Conservation (phyloP, 1,284 basidiomycete species). For the Moesziomyces parantarcticus region DNA sequence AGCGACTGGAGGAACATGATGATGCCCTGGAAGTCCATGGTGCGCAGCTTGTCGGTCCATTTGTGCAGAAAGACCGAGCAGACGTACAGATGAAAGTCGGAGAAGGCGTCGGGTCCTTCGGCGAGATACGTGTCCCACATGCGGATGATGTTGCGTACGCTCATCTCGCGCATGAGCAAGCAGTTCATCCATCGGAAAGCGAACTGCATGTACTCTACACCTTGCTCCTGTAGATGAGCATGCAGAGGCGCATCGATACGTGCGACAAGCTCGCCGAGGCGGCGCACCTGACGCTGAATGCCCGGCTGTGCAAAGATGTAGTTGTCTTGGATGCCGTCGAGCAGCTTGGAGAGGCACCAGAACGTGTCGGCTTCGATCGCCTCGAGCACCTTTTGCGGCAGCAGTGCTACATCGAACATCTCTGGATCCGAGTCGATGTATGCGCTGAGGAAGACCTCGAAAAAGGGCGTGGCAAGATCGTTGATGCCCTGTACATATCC, state of each 20-base stretch:
- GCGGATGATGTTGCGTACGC: conserved; percentile 65
- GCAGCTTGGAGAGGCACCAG: conserved; percentile 65
- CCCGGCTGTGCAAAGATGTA: conserved; percentile 67
- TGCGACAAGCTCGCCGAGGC: conserved; percentile 61
- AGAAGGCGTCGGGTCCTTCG: conserved; percentile 66
- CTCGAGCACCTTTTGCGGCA: conserved; percentile 56
- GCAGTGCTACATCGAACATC: conserved; percentile 57
- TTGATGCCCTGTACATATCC: conserved; percentile 68
- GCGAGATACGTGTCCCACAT: conserved; percentile 68
- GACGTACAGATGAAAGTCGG: conserved; percentile 66
- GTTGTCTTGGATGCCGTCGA: conserved; percentile 67
- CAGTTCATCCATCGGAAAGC: conserved; percentile 68
- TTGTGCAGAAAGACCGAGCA: conserved; percentile 65
- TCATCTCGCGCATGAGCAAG: conserved; percentile 68
- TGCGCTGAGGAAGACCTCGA: conserved; percentile 64
- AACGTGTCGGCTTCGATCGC: conserved; percentile 67
- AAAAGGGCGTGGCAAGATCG: conserved; percentile 67
- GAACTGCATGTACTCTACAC: conserved; percentile 68
- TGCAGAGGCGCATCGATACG: conserved; percentile 65
- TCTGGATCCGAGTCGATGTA: conserved; percentile 64
- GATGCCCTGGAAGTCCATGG: conserved; percentile 76
- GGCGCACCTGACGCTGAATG: conserved; percentile 63
- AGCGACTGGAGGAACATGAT: conserved; percentile 98
- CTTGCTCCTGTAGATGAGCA: conserved; percentile 60
- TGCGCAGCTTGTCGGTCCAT: conserved; percentile 59